Evolutionary conservation across 164 flowering plant species (phyloP).

Genomic region (Litsea cubeba): DNA sequence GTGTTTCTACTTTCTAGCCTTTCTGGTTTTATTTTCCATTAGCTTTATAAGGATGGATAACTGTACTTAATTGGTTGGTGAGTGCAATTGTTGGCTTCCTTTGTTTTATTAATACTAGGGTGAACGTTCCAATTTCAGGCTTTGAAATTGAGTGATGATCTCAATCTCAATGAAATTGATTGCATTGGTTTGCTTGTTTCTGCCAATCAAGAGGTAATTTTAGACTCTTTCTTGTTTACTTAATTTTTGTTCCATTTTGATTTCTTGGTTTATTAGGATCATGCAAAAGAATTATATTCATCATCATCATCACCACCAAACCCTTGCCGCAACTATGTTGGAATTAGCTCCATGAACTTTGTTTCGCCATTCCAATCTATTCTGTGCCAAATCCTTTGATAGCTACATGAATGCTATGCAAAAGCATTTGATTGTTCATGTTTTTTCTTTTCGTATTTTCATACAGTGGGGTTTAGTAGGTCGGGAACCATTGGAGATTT

Average conservation of each 20-base stretch:
- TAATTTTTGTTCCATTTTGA: not conserved
- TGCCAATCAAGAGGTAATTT: constrained; percentile 85
- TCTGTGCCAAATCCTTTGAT: too few relatives aligned
- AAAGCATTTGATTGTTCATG: not conserved
- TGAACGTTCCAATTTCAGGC: constrained; percentile 36
- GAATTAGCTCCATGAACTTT: too few relatives aligned
- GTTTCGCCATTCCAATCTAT: too few relatives aligned
- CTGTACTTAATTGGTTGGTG: not conserved
- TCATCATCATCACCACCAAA: not conserved
- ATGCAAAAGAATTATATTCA: not conserved
- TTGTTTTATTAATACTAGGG: not conserved
- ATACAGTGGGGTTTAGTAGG: constrained; percentile 85
- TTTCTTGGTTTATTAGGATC: not conserved
- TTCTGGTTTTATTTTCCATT: not conserved
- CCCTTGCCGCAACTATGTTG: too few relatives aligned
- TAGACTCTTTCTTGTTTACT: not conserved
- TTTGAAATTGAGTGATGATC: constrained; percentile 85
- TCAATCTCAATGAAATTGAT: constrained; percentile 90
- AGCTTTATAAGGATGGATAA: not conserved
- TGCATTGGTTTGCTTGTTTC: constrained; percentile 77
- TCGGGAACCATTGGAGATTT: constrained; percentile 76
- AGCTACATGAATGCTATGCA: too few relatives aligned
- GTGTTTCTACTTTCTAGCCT: not conserved
- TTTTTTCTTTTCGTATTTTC: not conserved
- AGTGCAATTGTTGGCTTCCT: not conserved